phyloP scores from a whole-genome alignment of 495 filamentous ascomycete species.

The Tuber microsphaerosporum region DNA sequence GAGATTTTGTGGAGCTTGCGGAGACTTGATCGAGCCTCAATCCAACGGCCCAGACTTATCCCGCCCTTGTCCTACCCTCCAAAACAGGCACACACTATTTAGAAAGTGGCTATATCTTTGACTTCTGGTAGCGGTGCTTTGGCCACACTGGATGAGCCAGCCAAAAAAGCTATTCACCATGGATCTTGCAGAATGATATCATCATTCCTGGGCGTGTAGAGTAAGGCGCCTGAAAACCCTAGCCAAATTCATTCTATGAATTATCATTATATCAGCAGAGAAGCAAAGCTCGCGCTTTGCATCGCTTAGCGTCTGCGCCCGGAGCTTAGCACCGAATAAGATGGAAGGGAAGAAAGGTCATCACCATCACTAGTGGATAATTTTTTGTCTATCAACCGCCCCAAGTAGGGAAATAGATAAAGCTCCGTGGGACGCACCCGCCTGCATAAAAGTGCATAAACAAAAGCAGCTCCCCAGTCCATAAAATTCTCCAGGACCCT shows the following conservation, averaged over 20 bases:
- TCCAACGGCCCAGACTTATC: neutral
- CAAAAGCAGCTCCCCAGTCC: neutral
- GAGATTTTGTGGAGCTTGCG: neutral
- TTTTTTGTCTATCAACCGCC: neutral
- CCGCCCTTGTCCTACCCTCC: neutral
- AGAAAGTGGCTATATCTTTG: neutral
- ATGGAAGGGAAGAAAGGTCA: neutral
- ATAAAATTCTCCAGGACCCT: neutral
- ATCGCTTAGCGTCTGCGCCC: neutral
- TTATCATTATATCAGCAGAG: neutral
- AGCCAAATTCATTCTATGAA: neutral
- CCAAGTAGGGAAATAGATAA: neutral
- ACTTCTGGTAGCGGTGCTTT: neutral
- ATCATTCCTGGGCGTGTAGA: neutral
- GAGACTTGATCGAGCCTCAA: neutral
- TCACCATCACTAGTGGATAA: neutral
- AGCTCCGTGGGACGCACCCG: neutral
- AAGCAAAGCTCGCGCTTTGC: neutral
- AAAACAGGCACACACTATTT: neutral
- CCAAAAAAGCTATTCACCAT: neutral
- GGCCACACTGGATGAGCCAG: neutral
- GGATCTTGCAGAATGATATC: neutral
- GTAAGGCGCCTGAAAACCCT: neutral
- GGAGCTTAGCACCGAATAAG: neutral
- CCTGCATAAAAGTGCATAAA: neutral